Conservation (phyloP, 2,329 filamentous ascomycete genomes). For the Knoxdaviesia proteae region DNA sequence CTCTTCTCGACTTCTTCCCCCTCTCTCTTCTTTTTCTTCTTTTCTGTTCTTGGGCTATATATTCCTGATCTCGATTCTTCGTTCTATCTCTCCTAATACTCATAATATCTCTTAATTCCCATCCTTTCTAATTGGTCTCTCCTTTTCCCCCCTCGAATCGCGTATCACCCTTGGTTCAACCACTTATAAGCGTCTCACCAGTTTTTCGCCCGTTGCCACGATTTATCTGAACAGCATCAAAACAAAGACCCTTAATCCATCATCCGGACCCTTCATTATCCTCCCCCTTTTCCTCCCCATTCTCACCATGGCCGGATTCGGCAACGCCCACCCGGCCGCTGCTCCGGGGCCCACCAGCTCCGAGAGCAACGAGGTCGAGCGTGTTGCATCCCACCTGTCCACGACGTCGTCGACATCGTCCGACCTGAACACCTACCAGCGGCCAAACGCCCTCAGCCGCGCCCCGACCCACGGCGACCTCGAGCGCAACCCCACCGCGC, state of each 20-base stretch:
- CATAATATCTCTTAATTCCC: no score
- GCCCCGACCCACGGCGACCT: slow-evolving; percentile 45
- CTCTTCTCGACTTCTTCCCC: background rate
- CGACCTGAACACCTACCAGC: slow-evolving; percentile 9
- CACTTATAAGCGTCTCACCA: no score
- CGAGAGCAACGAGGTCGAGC: slow-evolving; percentile 31
- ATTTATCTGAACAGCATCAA: no score
- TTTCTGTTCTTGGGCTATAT: background rate
- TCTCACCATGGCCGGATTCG: slow-evolving; percentile 1
- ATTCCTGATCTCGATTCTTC: background rate
- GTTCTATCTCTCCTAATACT: background rate
- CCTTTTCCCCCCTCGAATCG: no score
- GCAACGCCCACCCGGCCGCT: slow-evolving; percentile 9
- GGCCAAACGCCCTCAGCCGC: slow-evolving; percentile 31
- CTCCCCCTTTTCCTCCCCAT: slow-evolving; percentile 17
- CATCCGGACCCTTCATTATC: no score
- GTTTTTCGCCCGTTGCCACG: no score
- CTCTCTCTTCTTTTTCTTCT: background rate
- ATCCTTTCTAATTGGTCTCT: no score
- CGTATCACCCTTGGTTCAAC: no score
- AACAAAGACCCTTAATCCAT: no score
- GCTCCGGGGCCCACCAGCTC: slow-evolving; percentile 6
- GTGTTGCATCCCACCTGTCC: slow-evolving; percentile 30
- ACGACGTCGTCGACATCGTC: slow-evolving; percentile 3
- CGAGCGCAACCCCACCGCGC: slow-evolving; percentile 46